phyloP scores from a whole-genome alignment of 495 filamentous ascomycete genomes.

The Aspergillus haitiensis region DNA sequence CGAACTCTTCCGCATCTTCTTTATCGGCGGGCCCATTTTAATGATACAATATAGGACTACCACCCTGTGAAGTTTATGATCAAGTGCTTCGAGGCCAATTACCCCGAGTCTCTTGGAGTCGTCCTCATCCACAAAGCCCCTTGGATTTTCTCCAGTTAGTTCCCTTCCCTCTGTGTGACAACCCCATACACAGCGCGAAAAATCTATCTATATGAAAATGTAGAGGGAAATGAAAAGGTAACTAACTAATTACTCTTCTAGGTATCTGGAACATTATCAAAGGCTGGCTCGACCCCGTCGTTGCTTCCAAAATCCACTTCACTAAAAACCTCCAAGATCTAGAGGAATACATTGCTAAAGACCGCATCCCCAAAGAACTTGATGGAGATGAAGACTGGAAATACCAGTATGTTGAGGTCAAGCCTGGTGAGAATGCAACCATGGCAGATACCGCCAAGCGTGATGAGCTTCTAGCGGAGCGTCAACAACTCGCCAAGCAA shows the following conservation, averaged over 20 bases:
- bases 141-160: constrained; percentile 90
- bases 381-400: constrained; percentile 79
- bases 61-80: constrained; percentile 98
- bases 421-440: constrained; percentile 64
- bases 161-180: not conserved
- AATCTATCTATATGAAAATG: not conserved
- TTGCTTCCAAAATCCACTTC: constrained; percentile 93
- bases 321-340: constrained; percentile 81
- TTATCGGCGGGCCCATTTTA: not conserved
- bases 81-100: constrained; percentile 98
- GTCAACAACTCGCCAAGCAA: constrained; percentile 61
- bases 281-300: constrained; percentile 96
- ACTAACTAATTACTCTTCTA: constrained; percentile 25
- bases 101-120: constrained; percentile 86
- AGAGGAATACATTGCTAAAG: constrained; percentile 67
- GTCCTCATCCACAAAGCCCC: constrained; percentile 97
- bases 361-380: constrained; percentile 74
- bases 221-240: not conserved
- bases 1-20: not conserved
- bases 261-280: constrained; percentile 86
- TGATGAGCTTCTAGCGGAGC: constrained; percentile 58
- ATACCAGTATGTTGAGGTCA: constrained; percentile 74
- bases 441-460: constrained; percentile 68
- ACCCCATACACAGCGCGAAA: not conserved
- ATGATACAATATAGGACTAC: constrained; percentile 66